phyloP scores from a whole-genome alignment of 2,329 filamentous ascomycete species.

The Phialophora expanda region DNA sequence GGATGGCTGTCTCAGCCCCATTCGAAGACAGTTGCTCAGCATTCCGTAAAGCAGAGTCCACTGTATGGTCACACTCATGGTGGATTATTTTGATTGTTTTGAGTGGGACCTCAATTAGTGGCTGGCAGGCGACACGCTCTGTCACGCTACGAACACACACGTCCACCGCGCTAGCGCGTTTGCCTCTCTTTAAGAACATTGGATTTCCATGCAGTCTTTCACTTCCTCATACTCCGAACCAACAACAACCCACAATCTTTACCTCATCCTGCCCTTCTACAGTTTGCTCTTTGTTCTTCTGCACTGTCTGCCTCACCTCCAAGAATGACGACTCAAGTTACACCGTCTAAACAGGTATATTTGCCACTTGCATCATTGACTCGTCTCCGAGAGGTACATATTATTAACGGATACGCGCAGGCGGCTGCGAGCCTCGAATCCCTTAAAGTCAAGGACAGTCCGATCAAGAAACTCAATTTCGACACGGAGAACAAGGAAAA shows the following conservation, averaged over 20 bases:
- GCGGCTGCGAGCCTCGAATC: slow-evolving; percentile 83
- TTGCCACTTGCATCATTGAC: slow-evolving; percentile 48
- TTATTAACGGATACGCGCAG: slow-evolving; percentile 59
- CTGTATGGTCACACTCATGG: slow-evolving; percentile 15
- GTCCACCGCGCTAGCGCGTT: slow-evolving; percentile 20
- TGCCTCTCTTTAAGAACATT: slow-evolving; percentile 21
- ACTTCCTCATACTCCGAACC: slow-evolving; percentile 25
- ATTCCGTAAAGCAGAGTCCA: slow-evolving; percentile 26
- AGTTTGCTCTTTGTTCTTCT: slow-evolving; percentile 26
- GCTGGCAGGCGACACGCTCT: slow-evolving; percentile 8
- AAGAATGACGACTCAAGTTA: slow-evolving; percentile 77
- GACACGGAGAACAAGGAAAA: slow-evolving; percentile 77
- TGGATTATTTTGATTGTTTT: slow-evolving; percentile 21
- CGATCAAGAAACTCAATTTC: slow-evolving; percentile 88
- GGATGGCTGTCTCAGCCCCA: background rate
- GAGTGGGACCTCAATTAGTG: background rate
- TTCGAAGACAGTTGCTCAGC: slow-evolving; percentile 19
- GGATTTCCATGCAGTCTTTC: slow-evolving; percentile 27
- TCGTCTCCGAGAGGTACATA: slow-evolving; percentile 41
- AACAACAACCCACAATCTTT: slow-evolving; percentile 9
- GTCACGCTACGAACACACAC: slow-evolving; percentile 4
- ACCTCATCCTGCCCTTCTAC: slow-evolving; percentile 17
- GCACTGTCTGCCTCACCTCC: slow-evolving; percentile 29
- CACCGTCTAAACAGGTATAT: slow-evolving; percentile 74
- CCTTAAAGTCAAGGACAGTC: slow-evolving; percentile 86